A percentile compares a stretch with the other conserved stretches of the same genome.
Conservation (phyloP, 768 basidiomycete genomes). For the Sutorius australiensis region DNA sequence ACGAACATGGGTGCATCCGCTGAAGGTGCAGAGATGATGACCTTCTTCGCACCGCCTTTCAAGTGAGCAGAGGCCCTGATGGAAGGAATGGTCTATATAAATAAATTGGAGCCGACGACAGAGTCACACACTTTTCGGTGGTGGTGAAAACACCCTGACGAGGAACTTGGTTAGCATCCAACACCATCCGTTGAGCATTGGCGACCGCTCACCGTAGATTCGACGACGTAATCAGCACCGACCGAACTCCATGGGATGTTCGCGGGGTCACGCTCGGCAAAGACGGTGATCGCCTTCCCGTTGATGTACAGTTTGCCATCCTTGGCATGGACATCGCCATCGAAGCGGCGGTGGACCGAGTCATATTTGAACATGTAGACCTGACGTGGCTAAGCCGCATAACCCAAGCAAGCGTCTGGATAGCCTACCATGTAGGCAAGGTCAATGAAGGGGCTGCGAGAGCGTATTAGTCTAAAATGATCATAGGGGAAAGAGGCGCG, state of each 20-base stretch:
- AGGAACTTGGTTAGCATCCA: slow-evolving; percentile 2
- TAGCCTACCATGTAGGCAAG: slow-evolving; percentile 87
- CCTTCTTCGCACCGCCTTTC: slow-evolving; percentile 99
- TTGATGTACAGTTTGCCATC: slow-evolving; percentile 89
- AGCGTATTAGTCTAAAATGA: slow-evolving; percentile 3
- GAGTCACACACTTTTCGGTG: slow-evolving; percentile 64
- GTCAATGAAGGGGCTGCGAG: slow-evolving; percentile 88
- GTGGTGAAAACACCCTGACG: slow-evolving; percentile 94
- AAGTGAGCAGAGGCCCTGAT: slow-evolving; percentile 84
- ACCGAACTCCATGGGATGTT: slow-evolving; percentile 77
- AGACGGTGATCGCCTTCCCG: slow-evolving; percentile 73
- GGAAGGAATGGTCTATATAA: slow-evolving; percentile 4
- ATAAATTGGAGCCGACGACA: background rate
- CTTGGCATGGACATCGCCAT: slow-evolving; percentile 75
- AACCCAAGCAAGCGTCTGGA: background rate
- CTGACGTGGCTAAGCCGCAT: slow-evolving; percentile 34
- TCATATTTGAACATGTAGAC: slow-evolving; percentile 99
- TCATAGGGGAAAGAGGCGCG: slow-evolving; percentile 27
- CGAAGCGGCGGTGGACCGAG: slow-evolving; percentile 90
- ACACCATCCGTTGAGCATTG: background rate
- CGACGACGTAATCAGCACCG: slow-evolving; percentile 91
- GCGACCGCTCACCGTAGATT: slow-evolving; percentile 72
- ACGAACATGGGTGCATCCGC: slow-evolving; percentile 95
- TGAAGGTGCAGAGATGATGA: slow-evolving; percentile 99
- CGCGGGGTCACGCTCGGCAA: slow-evolving; percentile 82